These are phyloP conservation scores for Daldinia childiae DNA, from an alignment of 495 filamentous ascomycete genomes.

Conservation along the genomic window DNA sequence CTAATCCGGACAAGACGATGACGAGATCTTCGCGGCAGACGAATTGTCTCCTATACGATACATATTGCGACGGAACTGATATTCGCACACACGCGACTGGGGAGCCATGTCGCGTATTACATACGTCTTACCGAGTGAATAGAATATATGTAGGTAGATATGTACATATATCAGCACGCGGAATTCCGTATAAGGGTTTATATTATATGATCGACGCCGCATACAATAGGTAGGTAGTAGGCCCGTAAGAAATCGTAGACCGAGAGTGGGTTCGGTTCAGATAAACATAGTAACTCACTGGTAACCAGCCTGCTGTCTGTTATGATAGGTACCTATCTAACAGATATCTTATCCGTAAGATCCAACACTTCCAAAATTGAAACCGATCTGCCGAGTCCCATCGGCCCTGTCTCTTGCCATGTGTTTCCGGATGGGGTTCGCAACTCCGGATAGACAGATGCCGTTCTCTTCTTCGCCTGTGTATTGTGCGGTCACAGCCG, in stretches of 20 bases:
- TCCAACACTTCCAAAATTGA: background rate
- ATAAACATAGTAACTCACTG: background rate
- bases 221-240: conserved; percentile 2
- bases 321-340: background rate
- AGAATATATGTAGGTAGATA: background rate
- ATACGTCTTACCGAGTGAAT: background rate
- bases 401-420: background rate
- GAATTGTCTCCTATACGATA: background rate
- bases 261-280: background rate
- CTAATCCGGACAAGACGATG: conserved; percentile 9
- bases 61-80: background rate
- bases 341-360: background rate
- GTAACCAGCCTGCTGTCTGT: background rate
- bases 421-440: background rate
- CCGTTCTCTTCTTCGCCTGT: background rate
- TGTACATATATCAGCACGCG: background rate
- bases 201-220: background rate
- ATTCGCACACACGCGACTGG: background rate
- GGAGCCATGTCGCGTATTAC: background rate
- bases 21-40: conserved; percentile 24
- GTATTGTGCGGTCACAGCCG: conserved; percentile 6
- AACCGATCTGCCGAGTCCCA: conserved; percentile 2
- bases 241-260: background rate
- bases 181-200: background rate
- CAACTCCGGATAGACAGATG: conserved; percentile 8